These are phyloP conservation scores for Eudorina sp. DNA, from an alignment of 139 green algal species.

Conservation along the genomic window DNA sequence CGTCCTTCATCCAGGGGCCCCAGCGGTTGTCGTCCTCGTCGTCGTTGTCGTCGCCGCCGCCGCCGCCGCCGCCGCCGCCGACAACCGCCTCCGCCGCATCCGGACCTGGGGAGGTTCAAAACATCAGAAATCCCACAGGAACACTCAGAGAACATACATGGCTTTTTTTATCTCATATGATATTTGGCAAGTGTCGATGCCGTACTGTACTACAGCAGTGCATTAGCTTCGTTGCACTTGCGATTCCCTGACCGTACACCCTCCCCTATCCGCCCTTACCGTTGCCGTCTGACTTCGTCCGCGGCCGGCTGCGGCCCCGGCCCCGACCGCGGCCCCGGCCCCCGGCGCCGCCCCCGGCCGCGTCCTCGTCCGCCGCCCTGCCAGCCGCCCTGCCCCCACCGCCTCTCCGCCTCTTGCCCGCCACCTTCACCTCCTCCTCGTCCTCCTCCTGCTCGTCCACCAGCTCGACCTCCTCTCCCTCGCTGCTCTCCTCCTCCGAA, in stretches of 20 bases:
- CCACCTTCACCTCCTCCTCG: background rate
- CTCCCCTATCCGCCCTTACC: background rate
- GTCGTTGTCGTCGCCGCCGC: background rate
- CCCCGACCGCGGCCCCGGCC: background rate
- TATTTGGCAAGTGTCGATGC: too few species aligned
- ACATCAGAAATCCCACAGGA: too few species aligned
- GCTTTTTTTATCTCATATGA: too few species aligned
- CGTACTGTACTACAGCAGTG: too few species aligned
- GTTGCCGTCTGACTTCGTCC: background rate
- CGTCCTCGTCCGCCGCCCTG: background rate
- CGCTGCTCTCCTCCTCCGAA: background rate
- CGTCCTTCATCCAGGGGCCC: conserved; percentile 56
- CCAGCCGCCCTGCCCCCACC: conserved; percentile 10
- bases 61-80: background rate
- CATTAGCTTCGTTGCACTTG: too few species aligned
- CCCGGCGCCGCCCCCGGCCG: background rate
- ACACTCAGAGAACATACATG: too few species aligned
- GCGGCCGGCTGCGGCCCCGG: background rate
- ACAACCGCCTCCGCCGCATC: background rate
- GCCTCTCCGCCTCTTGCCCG: background rate
- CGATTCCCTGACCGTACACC: background rate
- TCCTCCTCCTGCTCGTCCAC: background rate
- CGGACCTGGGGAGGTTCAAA: too few species aligned
- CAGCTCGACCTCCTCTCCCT: background rate
- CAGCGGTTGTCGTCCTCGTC: conserved; percentile 37